Conservation (phyloP, 306 rosid species). For the Vicia sativa region DNA sequence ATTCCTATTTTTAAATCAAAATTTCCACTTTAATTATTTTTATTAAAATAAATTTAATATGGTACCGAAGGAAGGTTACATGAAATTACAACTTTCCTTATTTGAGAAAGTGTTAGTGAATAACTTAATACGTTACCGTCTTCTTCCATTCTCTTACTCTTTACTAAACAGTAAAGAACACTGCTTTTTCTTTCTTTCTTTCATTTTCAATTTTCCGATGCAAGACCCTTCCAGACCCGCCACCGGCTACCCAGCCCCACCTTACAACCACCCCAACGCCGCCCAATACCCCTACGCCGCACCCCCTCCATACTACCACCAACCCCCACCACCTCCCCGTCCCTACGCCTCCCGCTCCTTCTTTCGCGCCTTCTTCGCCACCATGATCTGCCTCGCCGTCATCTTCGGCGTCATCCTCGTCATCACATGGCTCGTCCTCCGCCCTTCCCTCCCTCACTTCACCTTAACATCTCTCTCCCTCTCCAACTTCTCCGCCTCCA, state of each 20-base stretch:
- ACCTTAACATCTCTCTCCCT: conserved; percentile 55
- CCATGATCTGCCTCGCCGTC: conserved; percentile 59
- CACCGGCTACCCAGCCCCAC: conserved; percentile 76
- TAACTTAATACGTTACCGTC: too few species aligned
- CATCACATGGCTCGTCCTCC: conserved; percentile 79
- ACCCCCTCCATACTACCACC: conserved; percentile 46
- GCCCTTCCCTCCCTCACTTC: conserved; percentile 73
- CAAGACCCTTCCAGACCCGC: conserved; percentile 69
- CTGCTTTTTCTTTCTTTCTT: neutral
- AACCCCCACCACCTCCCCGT: conserved; percentile 32
- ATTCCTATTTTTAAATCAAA: too few species aligned
- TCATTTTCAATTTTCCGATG: neutral
- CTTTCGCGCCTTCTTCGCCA: conserved; percentile 63
- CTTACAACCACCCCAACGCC: conserved; percentile 35
- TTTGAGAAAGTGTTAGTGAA: too few species aligned
- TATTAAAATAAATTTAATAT: too few species aligned
- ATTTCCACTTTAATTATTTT: too few species aligned
- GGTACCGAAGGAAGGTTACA: too few species aligned
- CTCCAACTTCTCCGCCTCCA: conserved; percentile 48
- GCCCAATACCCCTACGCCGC: conserved; percentile 57
- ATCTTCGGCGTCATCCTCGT: conserved; percentile 54
- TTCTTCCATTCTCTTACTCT: neutral
- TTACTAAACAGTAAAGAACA: neutral
- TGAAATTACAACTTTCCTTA: too few species aligned
- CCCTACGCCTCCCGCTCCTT: conserved; percentile 40